Base-by-base conservation (phyloP, 805 yeast genomes). In the Yamadazyma laniorum region DNA sequence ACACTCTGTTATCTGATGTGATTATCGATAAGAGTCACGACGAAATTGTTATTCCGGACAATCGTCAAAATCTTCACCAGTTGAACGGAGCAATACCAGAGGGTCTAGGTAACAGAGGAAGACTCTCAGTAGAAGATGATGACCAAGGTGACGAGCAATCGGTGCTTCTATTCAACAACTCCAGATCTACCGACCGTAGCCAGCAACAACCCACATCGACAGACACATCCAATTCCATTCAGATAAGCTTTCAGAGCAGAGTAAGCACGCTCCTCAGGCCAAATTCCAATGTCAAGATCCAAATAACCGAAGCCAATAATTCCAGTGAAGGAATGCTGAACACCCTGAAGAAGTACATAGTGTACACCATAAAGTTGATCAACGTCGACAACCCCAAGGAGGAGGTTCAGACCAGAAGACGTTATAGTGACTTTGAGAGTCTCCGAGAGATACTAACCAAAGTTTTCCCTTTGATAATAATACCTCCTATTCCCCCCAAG, bases 401-500 rank as follows among this genome's bases (percentile, higher is more conserved):
- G 29, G 69, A 78, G 35, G 55, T 77, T 22, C 90, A 88, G 4
- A 78, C 90, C 33, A 70, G 99, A 51, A 53, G 70, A 38, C 71
- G 98, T 31, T 93, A 93, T 58, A 84, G 95, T 23, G 99, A 93
- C 57, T 93, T 93, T 57, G 96, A 87, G 53, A 78, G 85, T 34
- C 70, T 93, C 31, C 70, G 96, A 44, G 82, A 78, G 28, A 74
- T 84, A 4, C 67, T 93, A 16, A 68, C 80, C 3, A 79, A 82
- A 49, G 63, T 86, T 26, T 83, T 84, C 47, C 97, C 99, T 3
- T 79, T 93, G 3, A 56, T 80, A 3, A 75, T 93, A 3, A 78
- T 93, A 4, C 99, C 99, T 5, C 97, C 98, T 1, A 91, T 93
- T 7, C 99, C 99, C 0, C 70, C 71, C 0, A 69, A 69, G 42